phyloP scores from a whole-genome alignment of 2,329 filamentous ascomycete species.

The Fusarium sp. region DNA sequence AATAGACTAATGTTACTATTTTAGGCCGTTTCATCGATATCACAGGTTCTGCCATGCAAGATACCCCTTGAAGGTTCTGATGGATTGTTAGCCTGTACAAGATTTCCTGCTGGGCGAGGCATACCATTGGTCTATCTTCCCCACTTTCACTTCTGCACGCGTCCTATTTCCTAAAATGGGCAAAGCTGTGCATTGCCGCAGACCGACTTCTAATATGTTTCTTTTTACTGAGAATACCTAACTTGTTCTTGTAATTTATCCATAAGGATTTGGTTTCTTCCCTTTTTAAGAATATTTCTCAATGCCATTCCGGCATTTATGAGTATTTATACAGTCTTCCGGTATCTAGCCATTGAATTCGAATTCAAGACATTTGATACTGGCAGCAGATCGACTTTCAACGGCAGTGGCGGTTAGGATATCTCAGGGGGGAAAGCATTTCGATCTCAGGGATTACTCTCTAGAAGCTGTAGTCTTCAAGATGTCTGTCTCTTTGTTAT shows the following conservation, averaged over 20 bases:
- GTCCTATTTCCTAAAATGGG: slow-evolving; percentile 5
- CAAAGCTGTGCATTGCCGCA: slow-evolving; percentile 11
- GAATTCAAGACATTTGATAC: neutral
- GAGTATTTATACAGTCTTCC: neutral
- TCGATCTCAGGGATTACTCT: neutral
- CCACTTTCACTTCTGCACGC: neutral
- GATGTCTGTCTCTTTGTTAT: accelerated
- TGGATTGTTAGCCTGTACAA: neutral
- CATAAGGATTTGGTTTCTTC: accelerated
- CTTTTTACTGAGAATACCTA: neutral
- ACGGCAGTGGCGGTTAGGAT: neutral
- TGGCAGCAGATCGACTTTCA: too few relatives aligned
- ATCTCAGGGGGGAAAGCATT: neutral
- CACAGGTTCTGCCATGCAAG: accelerated
- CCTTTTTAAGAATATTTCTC: neutral
- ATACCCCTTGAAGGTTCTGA: too few relatives aligned
- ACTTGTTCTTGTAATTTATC: neutral
- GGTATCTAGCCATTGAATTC: neutral
- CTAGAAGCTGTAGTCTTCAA: accelerated
- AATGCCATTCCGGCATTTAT: accelerated
- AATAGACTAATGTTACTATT: accelerated
- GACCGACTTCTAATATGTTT: neutral
- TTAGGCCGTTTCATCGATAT: accelerated
- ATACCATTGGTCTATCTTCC: neutral
- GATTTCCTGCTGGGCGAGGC: accelerated